These are phyloP conservation scores for Cystobasidium tubakii DNA, from an alignment of 768 basidiomycete species.

Conservation along the genomic window DNA sequence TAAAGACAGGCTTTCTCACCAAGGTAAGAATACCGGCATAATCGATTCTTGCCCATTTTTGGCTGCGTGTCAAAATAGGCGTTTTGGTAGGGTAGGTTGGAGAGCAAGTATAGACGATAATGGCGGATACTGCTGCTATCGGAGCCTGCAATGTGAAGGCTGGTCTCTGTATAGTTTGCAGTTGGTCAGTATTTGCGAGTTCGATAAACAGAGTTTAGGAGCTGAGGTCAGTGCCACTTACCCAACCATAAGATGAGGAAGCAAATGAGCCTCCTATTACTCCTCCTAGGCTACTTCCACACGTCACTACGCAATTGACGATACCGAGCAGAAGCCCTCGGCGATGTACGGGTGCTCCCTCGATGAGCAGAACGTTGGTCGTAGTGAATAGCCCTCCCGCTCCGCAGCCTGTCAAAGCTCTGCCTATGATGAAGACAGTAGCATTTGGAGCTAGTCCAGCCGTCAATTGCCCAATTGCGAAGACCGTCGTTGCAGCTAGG, in stretches of 20 bases:
- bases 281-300: constrained; percentile 25
- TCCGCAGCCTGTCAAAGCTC: constrained; percentile 16
- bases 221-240: too few relatives aligned
- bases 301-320: constrained; percentile 14
- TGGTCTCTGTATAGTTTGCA: constrained; percentile 23
- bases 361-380: constrained; percentile 12
- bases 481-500: not conserved
- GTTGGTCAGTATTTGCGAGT: too few relatives aligned
- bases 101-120: constrained; percentile 1
- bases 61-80: not conserved
- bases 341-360: constrained; percentile 15
- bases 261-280: constrained; percentile 25
- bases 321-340: constrained; percentile 26
- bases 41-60: constrained; percentile 21
- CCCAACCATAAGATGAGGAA: constrained; percentile 14
- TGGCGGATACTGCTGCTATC: not conserved
- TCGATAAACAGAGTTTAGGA: too few relatives aligned
- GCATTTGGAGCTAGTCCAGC: constrained; percentile 17
- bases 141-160: constrained; percentile 22
- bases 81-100: not conserved
- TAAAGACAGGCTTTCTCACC: not conserved
- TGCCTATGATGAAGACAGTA: constrained; percentile 13
- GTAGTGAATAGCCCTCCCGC: constrained; percentile 24
- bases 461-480: constrained; percentile 10
- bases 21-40: constrained; percentile 26